Conservation (phyloP, 768 basidiomycete genomes). For the Lentinula sp. region DNA sequence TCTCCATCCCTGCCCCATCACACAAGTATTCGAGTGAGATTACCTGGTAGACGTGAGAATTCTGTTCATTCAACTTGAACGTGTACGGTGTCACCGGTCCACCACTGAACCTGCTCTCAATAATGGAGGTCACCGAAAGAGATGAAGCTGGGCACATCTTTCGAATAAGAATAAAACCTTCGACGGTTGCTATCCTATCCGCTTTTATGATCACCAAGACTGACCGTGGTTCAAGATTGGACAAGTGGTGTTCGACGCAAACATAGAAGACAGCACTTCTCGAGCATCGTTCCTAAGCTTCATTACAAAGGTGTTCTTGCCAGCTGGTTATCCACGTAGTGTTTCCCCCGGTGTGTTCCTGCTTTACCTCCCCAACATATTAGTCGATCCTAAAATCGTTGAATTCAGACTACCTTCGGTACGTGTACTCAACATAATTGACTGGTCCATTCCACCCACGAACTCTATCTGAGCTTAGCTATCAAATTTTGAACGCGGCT, state of each 20-base stretch:
- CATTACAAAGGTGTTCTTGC: conserved; percentile 2
- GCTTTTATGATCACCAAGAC: not conserved
- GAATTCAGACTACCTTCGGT: conserved; percentile 49
- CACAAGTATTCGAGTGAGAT: too few species aligned
- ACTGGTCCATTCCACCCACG: not conserved
- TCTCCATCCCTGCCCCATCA: too few species aligned
- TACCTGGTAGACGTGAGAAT: not conserved
- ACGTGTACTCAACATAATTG: conserved; percentile 11
- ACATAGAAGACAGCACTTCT: not conserved
- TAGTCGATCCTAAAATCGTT: not conserved
- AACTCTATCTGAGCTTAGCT: conserved; percentile 32
- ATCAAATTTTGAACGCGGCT: conserved; percentile 58
- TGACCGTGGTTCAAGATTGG: not conserved
- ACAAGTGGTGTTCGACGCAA: not conserved
- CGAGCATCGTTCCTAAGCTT: not conserved
- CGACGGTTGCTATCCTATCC: not conserved
- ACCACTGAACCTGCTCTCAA: not conserved
- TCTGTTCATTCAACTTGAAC: too few species aligned
- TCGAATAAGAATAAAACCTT: not conserved
- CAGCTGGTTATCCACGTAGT: conserved; percentile 6
- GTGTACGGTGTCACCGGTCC: too few species aligned
- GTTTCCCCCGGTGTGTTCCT: not conserved
- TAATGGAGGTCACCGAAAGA: conserved; percentile 5
- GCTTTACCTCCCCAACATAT: not conserved
- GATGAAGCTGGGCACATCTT: conserved; percentile 3